These are phyloP conservation scores for Haberlea rhodopensis DNA, from an alignment of 257 asterid species.

Conservation along the genomic window DNA sequence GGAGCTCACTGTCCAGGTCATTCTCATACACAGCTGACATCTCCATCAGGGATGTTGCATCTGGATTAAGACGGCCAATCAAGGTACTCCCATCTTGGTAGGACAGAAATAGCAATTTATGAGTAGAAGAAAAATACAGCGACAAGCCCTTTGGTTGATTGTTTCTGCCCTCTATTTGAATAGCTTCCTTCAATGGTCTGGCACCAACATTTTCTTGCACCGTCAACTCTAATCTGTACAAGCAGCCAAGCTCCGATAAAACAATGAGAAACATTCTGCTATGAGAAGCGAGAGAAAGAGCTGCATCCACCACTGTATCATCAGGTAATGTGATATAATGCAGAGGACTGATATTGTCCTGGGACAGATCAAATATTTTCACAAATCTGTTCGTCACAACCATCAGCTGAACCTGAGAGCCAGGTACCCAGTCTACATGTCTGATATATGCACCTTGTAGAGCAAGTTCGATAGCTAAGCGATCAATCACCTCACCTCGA, in stretches of 20 bases:
- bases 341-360: slow-evolving; percentile 91
- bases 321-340: slow-evolving; percentile 84
- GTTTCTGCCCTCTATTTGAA: slow-evolving; percentile 68
- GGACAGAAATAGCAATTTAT: slow-evolving; percentile 80
- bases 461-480: slow-evolving; percentile 93
- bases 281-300: slow-evolving; percentile 73
- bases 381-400: slow-evolving; percentile 91
- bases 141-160: slow-evolving; percentile 69
- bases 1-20: slow-evolving; percentile 69
- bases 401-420: slow-evolving; percentile 97
- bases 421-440: slow-evolving; percentile 92
- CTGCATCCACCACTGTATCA: slow-evolving; percentile 76
- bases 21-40: slow-evolving; percentile 68
- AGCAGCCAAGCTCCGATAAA: slow-evolving; percentile 73
- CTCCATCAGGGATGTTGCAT: slow-evolving; percentile 70
- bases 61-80: slow-evolving; percentile 79
- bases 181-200: slow-evolving; percentile 70
- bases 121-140: slow-evolving; percentile 67
- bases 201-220: slow-evolving; percentile 77
- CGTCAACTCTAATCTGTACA: slow-evolving; percentile 89
- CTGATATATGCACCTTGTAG: slow-evolving; percentile 97
- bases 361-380: slow-evolving; percentile 90
- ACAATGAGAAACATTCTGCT: slow-evolving; percentile 73
- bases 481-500: slow-evolving; percentile 97
- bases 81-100: slow-evolving; percentile 89